Conservation (phyloP, 1,139 yeast genomes). For the Debaryomycetaceae sp. region DNA sequence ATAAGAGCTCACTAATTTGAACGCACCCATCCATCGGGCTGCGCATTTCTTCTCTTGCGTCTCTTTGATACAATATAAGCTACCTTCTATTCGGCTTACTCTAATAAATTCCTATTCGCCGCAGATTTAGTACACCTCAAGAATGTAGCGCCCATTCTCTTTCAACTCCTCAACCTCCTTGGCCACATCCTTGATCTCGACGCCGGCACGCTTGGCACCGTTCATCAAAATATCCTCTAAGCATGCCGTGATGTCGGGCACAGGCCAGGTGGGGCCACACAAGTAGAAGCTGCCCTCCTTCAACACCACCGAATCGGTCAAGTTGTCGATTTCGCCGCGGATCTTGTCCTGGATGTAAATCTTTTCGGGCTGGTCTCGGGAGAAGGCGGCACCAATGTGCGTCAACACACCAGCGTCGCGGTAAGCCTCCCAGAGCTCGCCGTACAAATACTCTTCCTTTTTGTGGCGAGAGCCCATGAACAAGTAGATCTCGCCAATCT, state of each 20-base stretch:
- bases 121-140: slow-evolving; percentile 73
- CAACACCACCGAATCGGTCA: slow-evolving; percentile 74
- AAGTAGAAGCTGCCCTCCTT: slow-evolving; percentile 88
- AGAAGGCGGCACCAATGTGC: slow-evolving; percentile 96
- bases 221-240: slow-evolving; percentile 72
- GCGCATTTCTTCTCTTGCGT: too few species aligned
- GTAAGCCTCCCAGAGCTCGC: slow-evolving; percentile 97
- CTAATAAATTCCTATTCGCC: slow-evolving; percentile 6
- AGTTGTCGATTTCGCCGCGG: slow-evolving; percentile 65
- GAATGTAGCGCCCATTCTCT: slow-evolving; percentile 86
- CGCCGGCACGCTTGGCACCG: slow-evolving; percentile 68
- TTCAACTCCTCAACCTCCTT: slow-evolving; percentile 89
- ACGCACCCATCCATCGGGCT: too few species aligned
- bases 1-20: too few species aligned
- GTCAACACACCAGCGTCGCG: slow-evolving; percentile 88
- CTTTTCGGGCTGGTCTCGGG: slow-evolving; percentile 95
- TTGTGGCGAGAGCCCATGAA: slow-evolving; percentile 95
- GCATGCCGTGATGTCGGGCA: slow-evolving; percentile 92
- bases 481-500: slow-evolving; percentile 84
- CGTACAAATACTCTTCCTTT: slow-evolving; percentile 92
- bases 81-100: too few species aligned
- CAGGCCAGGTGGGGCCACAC: slow-evolving; percentile 99
- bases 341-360: slow-evolving; percentile 94
- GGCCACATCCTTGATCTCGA: slow-evolving; percentile 61
- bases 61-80: too few species aligned